These are phyloP conservation scores for Pleurotus eryngii DNA, from an alignment of 768 basidiomycete genomes.

Conservation along the genomic window DNA sequence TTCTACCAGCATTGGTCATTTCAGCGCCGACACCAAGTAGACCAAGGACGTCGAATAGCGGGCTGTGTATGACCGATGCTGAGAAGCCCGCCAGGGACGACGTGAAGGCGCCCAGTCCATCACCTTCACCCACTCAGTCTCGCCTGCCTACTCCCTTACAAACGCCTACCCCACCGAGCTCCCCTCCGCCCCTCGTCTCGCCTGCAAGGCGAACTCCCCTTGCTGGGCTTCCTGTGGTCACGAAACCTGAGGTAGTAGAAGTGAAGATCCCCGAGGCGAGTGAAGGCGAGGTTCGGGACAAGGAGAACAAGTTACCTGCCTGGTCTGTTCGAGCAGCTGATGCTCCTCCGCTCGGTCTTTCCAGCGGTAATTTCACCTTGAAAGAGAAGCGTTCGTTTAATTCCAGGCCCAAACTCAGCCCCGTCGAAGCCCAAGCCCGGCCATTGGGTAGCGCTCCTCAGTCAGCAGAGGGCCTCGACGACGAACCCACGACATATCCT, in stretches of 20 bases:
- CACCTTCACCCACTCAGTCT: slow-evolving; percentile 14
- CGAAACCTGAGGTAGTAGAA: neutral
- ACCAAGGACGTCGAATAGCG: neutral
- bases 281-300: neutral
- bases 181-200: slow-evolving; percentile 23
- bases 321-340: slow-evolving; percentile 44
- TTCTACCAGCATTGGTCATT: slow-evolving; percentile 6
- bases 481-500: neutral
- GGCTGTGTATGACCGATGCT: slow-evolving; percentile 10
- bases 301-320: slow-evolving; percentile 15
- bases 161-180: slow-evolving; percentile 43
- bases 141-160: slow-evolving; percentile 24
- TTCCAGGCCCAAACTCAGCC: neutral
- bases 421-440: neutral
- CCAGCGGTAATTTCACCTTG: slow-evolving; percentile 9
- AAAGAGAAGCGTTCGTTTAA: neutral
- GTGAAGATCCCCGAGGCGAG: neutral
- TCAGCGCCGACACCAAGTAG: slow-evolving; percentile 1
- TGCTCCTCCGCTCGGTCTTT: slow-evolving; percentile 37
- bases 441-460: neutral
- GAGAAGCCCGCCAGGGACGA: neutral
- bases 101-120: slow-evolving; percentile 2
- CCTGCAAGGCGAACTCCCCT: neutral
- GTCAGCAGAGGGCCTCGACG: too few species aligned
- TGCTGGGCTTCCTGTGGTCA: neutral